Conservation (phyloP, 805 yeast genomes). For the Cyberlindnera veronae region DNA sequence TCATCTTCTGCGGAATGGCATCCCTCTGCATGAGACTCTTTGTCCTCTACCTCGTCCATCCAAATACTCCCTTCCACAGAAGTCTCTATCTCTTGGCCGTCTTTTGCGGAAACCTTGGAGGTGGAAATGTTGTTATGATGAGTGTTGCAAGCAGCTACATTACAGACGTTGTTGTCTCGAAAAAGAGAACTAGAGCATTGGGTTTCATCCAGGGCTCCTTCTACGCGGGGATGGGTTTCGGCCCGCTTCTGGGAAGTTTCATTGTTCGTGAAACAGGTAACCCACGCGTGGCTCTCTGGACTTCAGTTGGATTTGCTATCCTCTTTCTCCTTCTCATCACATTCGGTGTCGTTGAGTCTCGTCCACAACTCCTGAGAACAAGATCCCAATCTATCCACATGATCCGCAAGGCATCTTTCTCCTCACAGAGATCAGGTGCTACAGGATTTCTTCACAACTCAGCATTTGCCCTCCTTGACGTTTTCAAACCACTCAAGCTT, state of each 20-base stretch:
- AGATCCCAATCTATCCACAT: conserved; percentile 45
- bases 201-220: conserved; percentile 59
- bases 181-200: conserved; percentile 51
- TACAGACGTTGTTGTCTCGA: conserved; percentile 67
- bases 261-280: conserved; percentile 29
- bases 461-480: background rate
- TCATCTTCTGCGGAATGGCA: conserved; percentile 33
- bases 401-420: conserved; percentile 29
- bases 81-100: conserved; percentile 41
- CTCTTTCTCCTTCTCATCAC: conserved; percentile 34
- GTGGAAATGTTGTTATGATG: conserved; percentile 55
- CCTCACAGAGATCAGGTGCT: conserved; percentile 25
- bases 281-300: conserved; percentile 30
- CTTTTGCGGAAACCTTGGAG: conserved; percentile 50
- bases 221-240: conserved; percentile 57
- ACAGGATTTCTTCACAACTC: background rate
- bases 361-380: conserved; percentile 50
- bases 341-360: conserved; percentile 56
- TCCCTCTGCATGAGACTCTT: conserved; percentile 23
- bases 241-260: conserved; percentile 58
- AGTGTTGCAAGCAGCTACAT: conserved; percentile 66
- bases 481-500: conserved; percentile 44
- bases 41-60: conserved; percentile 29
- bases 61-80: conserved; percentile 34
- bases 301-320: conserved; percentile 28